Percentiles rank a stretch among this genome's conserved stretches.
Evolutionary conservation across 352 stramenopile species (phyloP).

Genomic region (Aphanomyces euteiches): DNA sequence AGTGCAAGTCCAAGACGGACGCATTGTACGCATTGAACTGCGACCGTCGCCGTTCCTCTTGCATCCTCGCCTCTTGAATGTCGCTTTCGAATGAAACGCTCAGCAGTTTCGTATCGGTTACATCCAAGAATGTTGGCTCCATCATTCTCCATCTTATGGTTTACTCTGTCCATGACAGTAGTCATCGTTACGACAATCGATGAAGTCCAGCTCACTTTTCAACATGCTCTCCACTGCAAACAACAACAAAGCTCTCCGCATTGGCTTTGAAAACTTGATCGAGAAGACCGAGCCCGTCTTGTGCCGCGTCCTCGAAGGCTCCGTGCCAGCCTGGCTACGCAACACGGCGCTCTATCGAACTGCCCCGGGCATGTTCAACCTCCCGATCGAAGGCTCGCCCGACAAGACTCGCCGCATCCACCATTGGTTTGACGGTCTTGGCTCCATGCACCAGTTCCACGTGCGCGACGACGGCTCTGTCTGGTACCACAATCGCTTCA

Average conservation of each 20-base stretch:
- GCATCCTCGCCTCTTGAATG: neutral
- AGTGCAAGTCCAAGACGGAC: slow-evolving; percentile 7
- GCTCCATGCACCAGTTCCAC: slow-evolving; percentile 10
- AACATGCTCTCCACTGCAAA: too few species aligned
- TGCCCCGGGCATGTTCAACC: neutral
- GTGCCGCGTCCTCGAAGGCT: neutral
- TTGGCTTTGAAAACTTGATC: slow-evolving; percentile 8
- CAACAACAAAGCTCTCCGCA: neutral
- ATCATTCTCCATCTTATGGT: too few species aligned
- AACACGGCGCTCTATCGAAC: slow-evolving; percentile 11
- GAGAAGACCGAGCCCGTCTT: neutral
- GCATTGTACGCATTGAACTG: slow-evolving; percentile 18
- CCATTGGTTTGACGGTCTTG: slow-evolving; percentile 16
- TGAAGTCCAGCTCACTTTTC: too few species aligned
- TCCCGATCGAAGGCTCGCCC: neutral
- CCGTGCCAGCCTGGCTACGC: neutral
- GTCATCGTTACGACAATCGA: too few species aligned
- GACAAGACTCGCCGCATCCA: neutral
- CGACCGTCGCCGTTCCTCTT: neutral
- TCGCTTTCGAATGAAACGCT: neutral
- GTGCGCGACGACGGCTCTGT: slow-evolving; percentile 1
- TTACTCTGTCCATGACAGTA: too few species aligned
- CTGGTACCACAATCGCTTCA: slow-evolving; percentile 14
- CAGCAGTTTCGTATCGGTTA: neutral
- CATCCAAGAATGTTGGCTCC: too few species aligned